Evolutionary conservation across 305 asterid genomes (phyloP).

Genomic region (Rubia peregrina): DNA sequence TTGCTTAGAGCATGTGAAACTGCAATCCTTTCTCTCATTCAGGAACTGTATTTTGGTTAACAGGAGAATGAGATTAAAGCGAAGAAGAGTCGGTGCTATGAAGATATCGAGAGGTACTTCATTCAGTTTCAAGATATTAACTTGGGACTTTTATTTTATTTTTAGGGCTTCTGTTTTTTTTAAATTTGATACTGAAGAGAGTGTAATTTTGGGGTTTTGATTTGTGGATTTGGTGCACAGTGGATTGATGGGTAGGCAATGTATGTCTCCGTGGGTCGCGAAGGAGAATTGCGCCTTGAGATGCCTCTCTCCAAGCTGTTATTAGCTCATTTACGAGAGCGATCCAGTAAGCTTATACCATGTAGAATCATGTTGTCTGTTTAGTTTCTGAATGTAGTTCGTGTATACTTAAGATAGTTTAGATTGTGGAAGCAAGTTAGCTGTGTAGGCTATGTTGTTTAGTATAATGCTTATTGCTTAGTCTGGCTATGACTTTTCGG

Average conservation of each 20-base stretch:
- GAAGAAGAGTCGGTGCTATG: constrained; percentile 70
- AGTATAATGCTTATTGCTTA: constrained; percentile 1
- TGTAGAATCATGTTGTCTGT: background rate
- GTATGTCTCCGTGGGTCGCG: constrained; percentile 55
- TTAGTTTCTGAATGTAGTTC: background rate
- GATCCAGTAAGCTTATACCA: constrained; percentile 62
- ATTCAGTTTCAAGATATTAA: constrained; percentile 3
- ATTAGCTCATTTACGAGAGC: constrained; percentile 68
- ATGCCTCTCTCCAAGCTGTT: constrained; percentile 76
- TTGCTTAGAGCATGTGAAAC: background rate
- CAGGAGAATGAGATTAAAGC: constrained; percentile 63
- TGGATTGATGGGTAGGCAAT: constrained; percentile 78
- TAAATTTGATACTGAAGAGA: background rate
- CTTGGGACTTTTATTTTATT: background rate
- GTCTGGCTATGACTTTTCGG: constrained; percentile 16
- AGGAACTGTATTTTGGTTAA: constrained; percentile 2
- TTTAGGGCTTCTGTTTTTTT: background rate
- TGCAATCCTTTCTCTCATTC: constrained; percentile 4
- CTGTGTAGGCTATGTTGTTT: constrained; percentile 7
- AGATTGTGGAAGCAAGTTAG: background rate
- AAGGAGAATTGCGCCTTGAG: constrained; percentile 84
- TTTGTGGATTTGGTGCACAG: constrained; percentile 29
- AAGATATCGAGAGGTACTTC: constrained; percentile 67
- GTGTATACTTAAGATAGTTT: background rate
- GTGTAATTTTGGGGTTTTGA: constrained; percentile 16